Base-by-base conservation (phyloP, 495 filamentous ascomycete species). In the Sphaerosporella brunnea region DNA sequence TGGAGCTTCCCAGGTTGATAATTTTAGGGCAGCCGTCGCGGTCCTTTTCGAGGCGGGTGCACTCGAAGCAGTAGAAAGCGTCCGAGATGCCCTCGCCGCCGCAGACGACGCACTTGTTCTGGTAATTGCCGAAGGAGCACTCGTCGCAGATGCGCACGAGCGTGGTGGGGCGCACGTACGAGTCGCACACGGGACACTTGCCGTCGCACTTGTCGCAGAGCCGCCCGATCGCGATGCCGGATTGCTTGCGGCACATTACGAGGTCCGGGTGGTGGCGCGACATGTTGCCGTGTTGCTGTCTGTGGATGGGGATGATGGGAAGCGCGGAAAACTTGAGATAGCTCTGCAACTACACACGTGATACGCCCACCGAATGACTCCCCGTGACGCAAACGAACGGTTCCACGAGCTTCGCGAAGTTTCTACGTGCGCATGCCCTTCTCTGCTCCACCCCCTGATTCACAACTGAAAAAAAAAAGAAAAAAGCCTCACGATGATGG, bases 41-140 rank as follows among this genome's bases (percentile, higher is more conserved):
- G 62, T 99, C 90, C 65, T 96, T 96, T 64, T 99, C 90, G 1
- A 99, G 66, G 11, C 90, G 78, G 41, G 90, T 99, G 64, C 90
- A 99, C 63, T 99, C 92, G 62, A 94, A 96, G 72, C 90, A 99
- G 69, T 99, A 99, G 66, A 99, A 96, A n/a, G 90, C 90, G 62
- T 99, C 90, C 30, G 82, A 88, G 63, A 99, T 99, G 13, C 90
- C 90, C 61, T 99, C 90, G 53, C 90, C 90, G 66, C 90, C 90
- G 64, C 90, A 99, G 20, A 99, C 90, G 21, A 96, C 84, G 61
- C 90, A 99, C 63, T 99, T 99, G 66, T 99, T 99, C 69, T 96
- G 90, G 68, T 96, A 99, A 69, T 99, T 99, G 58, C 90, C 90
- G 64, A 99, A 99, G 59, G 80, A 81, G 70, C 90, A 99, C 67